phyloP scores from a whole-genome alignment of 345 rosid genomes.

The Eucalyptus viminalis region DNA sequence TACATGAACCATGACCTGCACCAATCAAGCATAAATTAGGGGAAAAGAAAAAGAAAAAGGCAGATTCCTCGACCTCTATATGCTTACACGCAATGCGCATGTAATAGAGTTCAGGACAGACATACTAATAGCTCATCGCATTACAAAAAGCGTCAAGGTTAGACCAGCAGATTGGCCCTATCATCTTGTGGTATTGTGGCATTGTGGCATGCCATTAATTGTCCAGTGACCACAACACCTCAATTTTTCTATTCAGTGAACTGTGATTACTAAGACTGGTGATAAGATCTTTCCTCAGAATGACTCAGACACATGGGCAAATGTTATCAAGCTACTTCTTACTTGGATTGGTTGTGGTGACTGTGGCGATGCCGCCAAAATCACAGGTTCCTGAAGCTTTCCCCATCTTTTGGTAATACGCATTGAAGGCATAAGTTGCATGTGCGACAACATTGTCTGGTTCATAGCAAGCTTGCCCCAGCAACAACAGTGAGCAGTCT shows the following conservation, averaged over 20 bases:
- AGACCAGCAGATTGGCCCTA: neutral
- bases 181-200: neutral
- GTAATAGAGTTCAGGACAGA: neutral
- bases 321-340: neutral
- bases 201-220: neutral
- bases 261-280: neutral
- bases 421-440: constrained; percentile 76
- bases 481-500: constrained; percentile 65
- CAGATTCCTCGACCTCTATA: neutral
- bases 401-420: constrained; percentile 67
- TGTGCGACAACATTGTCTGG: constrained; percentile 73
- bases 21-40: neutral
- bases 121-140: neutral
- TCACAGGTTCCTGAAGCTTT: constrained; percentile 80
- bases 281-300: neutral
- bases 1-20: constrained; percentile 71
- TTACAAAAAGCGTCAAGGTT: neutral
- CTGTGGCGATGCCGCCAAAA: constrained; percentile 76
- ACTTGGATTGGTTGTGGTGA: constrained; percentile 91
- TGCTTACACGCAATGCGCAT: neutral
- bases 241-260: neutral
- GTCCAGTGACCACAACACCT: neutral
- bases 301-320: neutral
- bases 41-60: neutral
- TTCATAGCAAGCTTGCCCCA: constrained; percentile 72